phyloP scores from a whole-genome alignment of 106 monocot genomes.

The Dendrobium officinale region DNA sequence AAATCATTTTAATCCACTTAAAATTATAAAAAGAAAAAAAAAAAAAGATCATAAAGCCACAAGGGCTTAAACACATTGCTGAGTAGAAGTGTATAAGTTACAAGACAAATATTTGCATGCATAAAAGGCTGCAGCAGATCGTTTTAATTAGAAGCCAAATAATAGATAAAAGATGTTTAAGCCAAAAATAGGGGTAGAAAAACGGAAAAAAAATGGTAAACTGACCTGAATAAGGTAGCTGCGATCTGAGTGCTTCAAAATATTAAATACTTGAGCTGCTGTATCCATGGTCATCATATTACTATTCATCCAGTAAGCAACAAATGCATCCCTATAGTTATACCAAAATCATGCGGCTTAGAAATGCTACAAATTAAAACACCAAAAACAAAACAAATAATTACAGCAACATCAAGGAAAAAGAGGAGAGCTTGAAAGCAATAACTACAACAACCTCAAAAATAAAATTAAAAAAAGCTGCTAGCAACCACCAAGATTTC shows the following conservation, averaged over 20 bases:
- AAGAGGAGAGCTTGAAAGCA: background rate
- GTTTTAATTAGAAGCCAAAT: background rate
- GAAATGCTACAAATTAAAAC: background rate
- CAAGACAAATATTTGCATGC: background rate
- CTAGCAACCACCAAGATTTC: background rate
- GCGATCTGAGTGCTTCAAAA: slow-evolving; percentile 72
- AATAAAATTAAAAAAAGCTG: background rate
- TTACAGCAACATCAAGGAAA: background rate
- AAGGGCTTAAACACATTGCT: background rate
- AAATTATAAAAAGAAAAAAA: background rate
- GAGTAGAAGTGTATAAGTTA: background rate
- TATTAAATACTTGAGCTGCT: slow-evolving; percentile 68
- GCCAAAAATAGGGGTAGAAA: background rate
- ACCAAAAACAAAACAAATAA: background rate
- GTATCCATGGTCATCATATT: slow-evolving; percentile 88
- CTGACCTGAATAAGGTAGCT: slow-evolving; percentile 75
- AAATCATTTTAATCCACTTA: slow-evolving; percentile 6
- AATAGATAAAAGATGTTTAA: background rate
- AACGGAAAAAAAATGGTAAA: slow-evolving; percentile 3
- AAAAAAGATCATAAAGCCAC: background rate
- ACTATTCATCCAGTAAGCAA: slow-evolving; percentile 80
- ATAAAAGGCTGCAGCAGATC: background rate
- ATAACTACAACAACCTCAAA: background rate
- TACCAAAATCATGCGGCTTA: background rate
- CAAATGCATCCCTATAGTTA: slow-evolving; percentile 67